Base-by-base conservation (phyloP, 257 asterid genomes). In the Scutellaria minor region DNA sequence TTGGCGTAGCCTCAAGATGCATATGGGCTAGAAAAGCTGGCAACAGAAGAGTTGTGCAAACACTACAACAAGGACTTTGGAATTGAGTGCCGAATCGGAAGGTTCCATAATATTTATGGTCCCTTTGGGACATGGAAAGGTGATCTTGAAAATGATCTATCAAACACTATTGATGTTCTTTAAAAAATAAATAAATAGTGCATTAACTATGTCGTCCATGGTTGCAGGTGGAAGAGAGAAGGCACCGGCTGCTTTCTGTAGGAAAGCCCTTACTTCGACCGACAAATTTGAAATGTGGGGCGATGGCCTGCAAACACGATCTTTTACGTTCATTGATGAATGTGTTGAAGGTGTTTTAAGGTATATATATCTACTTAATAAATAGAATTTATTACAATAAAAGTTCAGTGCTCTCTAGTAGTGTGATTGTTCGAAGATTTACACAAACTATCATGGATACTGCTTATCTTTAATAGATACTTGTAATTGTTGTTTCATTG, bases 61-160 rank as follows among this genome's bases (percentile, higher is more conserved):
- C 96, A 90, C 87, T 90, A 90, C 85, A 90, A 83, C 80, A 90
- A 88, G 80, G 96, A 90, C 81, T 90, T 90, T 51, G 95, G 96
- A 71, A 90, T 90, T 44, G 96, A 90, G 77, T 88, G 96, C 75
- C 81, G 96, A 2, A 87, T 93, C 40, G 98, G 97, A 80, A 83
- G 98, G 80, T 93, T 93, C 77, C 97, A 93, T 70, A 93, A 90
- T 67, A 90, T 90, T 65, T 90, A 93, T 70, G 97, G 97, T 22
- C 96, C 98, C 40, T 93, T 87, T 68, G 98, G 97, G 60, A 93
- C 98, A 66, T 90, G 97, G 97, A 90, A 90, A 79, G 98, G 97
- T 89, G 75, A 64, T 66, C 64, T 70, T 31, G 39, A 64, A 55
- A 27, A 40, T 46, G 9, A 20, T 22, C 40, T 6, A 5, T n/a